phyloP scores from a whole-genome alignment of 2,329 filamentous ascomycete species.

The Epichloe bromicola region DNA sequence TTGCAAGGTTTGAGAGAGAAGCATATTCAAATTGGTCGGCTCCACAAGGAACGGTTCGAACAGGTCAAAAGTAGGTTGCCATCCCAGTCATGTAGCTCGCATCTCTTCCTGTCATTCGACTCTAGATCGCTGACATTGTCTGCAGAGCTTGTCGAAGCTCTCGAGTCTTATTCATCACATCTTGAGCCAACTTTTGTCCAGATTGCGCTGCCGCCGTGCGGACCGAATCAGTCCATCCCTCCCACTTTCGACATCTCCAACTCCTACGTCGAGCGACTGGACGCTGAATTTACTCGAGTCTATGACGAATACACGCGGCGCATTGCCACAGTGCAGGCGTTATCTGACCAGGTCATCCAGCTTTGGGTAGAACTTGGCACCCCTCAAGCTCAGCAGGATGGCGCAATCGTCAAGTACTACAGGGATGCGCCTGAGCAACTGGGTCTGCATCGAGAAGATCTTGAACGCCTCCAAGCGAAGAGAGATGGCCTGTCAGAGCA shows the following conservation, averaged over 20 bases:
- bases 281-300: conserved; percentile 83
- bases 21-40: conserved; percentile 62
- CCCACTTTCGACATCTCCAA: conserved; percentile 87
- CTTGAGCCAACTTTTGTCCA: conserved; percentile 81
- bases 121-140: not conserved
- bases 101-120: not conserved
- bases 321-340: conserved; percentile 57
- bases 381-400: conserved; percentile 84
- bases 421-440: conserved; percentile 87
- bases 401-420: conserved; percentile 75
- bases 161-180: conserved; percentile 93
- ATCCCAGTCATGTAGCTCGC: too few species aligned
- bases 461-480: conserved; percentile 57
- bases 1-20: conserved; percentile 75
- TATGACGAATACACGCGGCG: conserved; percentile 93
- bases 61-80: conserved; percentile 72
- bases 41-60: conserved; percentile 85
- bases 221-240: conserved; percentile 61
- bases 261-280: conserved; percentile 72
- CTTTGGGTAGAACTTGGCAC: conserved; percentile 94
- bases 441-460: conserved; percentile 78
- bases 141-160: conserved; percentile 80
- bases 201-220: conserved; percentile 72
- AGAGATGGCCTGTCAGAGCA: conserved; percentile 78
- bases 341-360: conserved; percentile 77